Base-by-base conservation (phyloP, 1,284 basidiomycete species). In the Cryptococcus amylolentus region DNA sequence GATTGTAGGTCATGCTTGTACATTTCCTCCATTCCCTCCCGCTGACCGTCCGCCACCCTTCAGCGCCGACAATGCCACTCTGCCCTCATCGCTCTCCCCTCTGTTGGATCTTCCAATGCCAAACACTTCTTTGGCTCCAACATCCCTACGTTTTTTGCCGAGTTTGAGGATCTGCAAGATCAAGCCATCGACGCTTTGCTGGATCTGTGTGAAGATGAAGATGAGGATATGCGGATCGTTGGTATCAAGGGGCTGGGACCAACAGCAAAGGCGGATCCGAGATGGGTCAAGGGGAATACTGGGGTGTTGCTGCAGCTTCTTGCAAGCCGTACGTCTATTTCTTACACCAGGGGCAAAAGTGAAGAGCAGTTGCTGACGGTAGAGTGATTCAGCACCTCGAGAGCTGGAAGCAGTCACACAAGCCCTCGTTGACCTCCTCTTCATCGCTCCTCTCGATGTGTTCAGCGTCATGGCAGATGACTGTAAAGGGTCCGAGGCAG, bases 121-220 rank as follows among this genome's bases (percentile, higher is more conserved):
- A 69, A 67, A 20, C 41, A 52, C 3, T 63, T 63, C 44, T 69
- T 70, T 48, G 65, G 62, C 12, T 62, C 62, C 7, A 45, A 63
- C 9, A 54, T 70, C 4, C 5, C 52, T 31, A 65, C 60, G 40
- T 59, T 62, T 28, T 71, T 71, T 52, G 56, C 55, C 7, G 64
- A 69, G 40, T 71, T 68, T 47, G 66, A 68, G 44, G 65, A 69
- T 55, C 48, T 68, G 10, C 69, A 71, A 56, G 69, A 71, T 56
- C 18, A 28, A 16, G 61, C 65, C 13, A 64, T 71, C 31, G 68
- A 71, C 63, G 68, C 65, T 5, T 49, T 71, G 5, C 52, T 71
- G 37, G 69, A 71, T 57, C 53, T 71, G 16, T 71, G 69, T 55
- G 69, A 71, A 57, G 69, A 71, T 46, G 66, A 70, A 18, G 65